Percentiles rank a stretch among this genome's conserved stretches.
These are phyloP conservation scores for Sarocladium strictum DNA, from an alignment of 2,329 filamentous ascomycete genomes.

Conservation along the genomic window DNA sequence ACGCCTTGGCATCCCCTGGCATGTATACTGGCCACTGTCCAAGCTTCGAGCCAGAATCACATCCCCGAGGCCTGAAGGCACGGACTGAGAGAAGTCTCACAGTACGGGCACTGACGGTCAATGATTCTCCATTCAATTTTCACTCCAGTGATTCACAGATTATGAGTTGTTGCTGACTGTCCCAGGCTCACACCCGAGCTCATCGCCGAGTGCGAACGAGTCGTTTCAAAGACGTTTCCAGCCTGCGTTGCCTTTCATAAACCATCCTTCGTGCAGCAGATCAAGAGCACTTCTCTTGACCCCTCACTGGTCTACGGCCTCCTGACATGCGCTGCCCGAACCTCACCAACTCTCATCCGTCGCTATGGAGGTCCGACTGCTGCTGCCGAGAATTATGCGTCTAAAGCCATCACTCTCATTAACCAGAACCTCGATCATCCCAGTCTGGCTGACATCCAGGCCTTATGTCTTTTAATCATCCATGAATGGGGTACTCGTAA, in stretches of 20 bases:
- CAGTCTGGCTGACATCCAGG: slow-evolving; percentile 54
- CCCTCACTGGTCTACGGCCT: slow-evolving; percentile 52
- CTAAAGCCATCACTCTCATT: slow-evolving; percentile 50
- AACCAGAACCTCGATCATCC: slow-evolving; percentile 55
- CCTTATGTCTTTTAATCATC: slow-evolving; percentile 54
- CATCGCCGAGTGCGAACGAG: slow-evolving; percentile 52
- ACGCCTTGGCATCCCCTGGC: too few species aligned
- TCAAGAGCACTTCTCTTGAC: slow-evolving; percentile 51
- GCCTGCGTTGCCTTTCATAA: slow-evolving; percentile 59
- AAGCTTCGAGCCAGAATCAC: too few species aligned
- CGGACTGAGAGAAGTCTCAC: background rate
- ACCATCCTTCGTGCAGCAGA: slow-evolving; percentile 54
- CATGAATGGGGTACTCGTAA: slow-evolving; percentile 59
- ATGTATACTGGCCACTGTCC: background rate
- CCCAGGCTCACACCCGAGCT: slow-evolving; percentile 49
- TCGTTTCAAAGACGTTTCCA: slow-evolving; percentile 55
- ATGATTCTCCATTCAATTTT: too few species aligned
- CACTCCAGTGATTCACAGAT: too few species aligned
- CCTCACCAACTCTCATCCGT: slow-evolving; percentile 50
- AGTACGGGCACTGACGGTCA: too few species aligned
- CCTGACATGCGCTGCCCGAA: slow-evolving; percentile 50
- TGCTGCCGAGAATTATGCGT: slow-evolving; percentile 53
- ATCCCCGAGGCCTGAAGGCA: too few species aligned
- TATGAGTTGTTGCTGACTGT: slow-evolving; percentile 19
- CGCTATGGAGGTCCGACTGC: slow-evolving; percentile 51